phyloP scores from a whole-genome alignment of 768 basidiomycete genomes.

The Trametes punicea region DNA sequence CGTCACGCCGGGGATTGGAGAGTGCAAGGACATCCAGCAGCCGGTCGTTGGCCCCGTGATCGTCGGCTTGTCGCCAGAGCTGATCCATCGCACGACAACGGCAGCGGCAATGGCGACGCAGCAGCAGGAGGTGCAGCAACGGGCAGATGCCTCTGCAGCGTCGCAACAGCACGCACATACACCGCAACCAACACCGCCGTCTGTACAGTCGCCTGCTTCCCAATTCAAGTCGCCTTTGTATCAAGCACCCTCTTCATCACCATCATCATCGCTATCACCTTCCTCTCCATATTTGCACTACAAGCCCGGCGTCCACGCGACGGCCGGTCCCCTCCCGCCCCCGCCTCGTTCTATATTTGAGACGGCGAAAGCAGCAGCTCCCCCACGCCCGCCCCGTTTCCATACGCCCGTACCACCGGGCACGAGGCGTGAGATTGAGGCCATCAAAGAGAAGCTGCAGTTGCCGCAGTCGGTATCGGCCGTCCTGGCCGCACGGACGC shows the following conservation, averaged over 20 bases:
- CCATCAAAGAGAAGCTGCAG: conserved; percentile 57
- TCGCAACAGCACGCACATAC: background rate
- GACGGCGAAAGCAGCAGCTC: conserved; percentile 34
- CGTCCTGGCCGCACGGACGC: conserved; percentile 33
- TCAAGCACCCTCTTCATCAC: background rate
- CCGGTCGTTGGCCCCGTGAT: conserved; percentile 65
- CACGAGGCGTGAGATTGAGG: conserved; percentile 43
- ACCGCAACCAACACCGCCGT: background rate
- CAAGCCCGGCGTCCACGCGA: conserved; percentile 65
- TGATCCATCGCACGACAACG: conserved; percentile 3
- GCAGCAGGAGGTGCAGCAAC: background rate
- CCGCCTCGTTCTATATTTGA: conserved; percentile 59
- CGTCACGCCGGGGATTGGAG: conserved; percentile 60
- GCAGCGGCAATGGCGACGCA: background rate
- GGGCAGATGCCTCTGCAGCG: conserved; percentile 1
- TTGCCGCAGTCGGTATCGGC: conserved; percentile 46
- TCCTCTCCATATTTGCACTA: conserved; percentile 51
- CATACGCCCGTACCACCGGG: conserved; percentile 31
- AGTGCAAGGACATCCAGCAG: conserved; percentile 53
- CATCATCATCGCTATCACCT: conserved; percentile 9
- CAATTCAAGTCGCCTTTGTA: background rate
- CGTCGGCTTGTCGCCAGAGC: conserved; percentile 33
- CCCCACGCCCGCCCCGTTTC: conserved; percentile 53
- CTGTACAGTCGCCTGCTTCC: conserved; percentile 8
- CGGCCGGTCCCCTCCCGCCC: conserved; percentile 69